A percentile compares a stretch with the other conserved stretches of the same genome.
Evolutionary conservation across 345 rosid species (phyloP).

Genomic region (Heritiera littoralis): DNA sequence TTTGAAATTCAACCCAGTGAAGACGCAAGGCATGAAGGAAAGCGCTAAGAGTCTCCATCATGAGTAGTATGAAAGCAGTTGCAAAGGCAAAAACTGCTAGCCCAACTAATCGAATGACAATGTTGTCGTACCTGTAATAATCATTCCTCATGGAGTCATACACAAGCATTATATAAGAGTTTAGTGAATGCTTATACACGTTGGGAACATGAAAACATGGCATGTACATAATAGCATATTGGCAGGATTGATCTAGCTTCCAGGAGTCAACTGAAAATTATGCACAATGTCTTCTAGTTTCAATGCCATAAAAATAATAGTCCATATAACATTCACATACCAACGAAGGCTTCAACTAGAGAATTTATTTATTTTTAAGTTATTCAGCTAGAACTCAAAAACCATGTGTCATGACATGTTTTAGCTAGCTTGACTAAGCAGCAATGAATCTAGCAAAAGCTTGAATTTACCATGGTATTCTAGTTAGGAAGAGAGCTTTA

Average conservation of each 20-base stretch:
- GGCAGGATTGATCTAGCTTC: neutral
- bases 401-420: neutral
- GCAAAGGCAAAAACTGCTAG: conserved; percentile 90
- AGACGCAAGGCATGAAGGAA: conserved; percentile 97
- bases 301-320: neutral
- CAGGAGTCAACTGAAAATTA: neutral
- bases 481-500: neutral
- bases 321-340: neutral
- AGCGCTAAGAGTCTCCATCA: conserved; percentile 98
- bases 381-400: neutral
- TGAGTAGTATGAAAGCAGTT: conserved; percentile 82
- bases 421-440: neutral
- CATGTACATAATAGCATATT: neutral
- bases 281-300: neutral
- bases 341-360: neutral
- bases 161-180: neutral
- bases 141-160: neutral
- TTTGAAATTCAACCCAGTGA: conserved; percentile 96
- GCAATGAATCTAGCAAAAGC: neutral
- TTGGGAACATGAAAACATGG: conserved; percentile 1
- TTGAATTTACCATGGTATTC: neutral
- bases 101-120: conserved; percentile 70
- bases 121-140: conserved; percentile 71
- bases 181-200: neutral
- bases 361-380: conserved; percentile 2